These are phyloP conservation scores for Lithospermum erythrorhizon DNA, from an alignment of 257 asterid species.

Conservation along the genomic window DNA sequence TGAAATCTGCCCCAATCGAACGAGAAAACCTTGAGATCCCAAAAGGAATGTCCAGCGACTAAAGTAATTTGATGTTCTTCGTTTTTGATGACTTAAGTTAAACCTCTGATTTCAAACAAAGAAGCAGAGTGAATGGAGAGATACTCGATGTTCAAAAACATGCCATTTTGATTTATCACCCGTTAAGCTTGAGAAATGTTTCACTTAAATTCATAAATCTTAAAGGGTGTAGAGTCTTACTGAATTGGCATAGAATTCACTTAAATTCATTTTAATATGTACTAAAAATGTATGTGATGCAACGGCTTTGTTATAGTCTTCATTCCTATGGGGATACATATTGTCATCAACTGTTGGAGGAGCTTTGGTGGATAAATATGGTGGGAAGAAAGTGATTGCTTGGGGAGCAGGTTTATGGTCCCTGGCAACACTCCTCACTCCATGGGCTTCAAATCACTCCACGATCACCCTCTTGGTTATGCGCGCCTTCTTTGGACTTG, in stretches of 20 bases:
- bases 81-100: background rate
- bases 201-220: background rate
- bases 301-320: conserved; percentile 48
- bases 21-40: background rate
- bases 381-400: conserved; percentile 74
- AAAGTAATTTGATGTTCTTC: background rate
- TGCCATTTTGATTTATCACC: background rate
- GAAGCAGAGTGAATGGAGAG: background rate
- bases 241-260: background rate
- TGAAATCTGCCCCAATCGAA: background rate
- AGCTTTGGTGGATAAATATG: conserved; percentile 83
- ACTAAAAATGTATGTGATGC: conserved; percentile 10
- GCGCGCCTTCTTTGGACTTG: conserved; percentile 87
- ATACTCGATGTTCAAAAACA: no score
- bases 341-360: conserved; percentile 86
- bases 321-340: conserved; percentile 98
- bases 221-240: background rate
- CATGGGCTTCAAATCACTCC: conserved; percentile 94
- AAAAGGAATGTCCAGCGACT: background rate
- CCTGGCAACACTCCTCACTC: conserved; percentile 83
- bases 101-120: background rate
- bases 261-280: conserved; percentile 1
- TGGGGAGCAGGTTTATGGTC: conserved; percentile 98
- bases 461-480: conserved; percentile 66
- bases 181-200: no score